A percentile compares a stretch with the other conserved stretches of the same genome.
Evolutionary conservation across 2,329 filamentous ascomycete species (phyloP).

Genomic region (Scopulariopsis brevicaulis): DNA sequence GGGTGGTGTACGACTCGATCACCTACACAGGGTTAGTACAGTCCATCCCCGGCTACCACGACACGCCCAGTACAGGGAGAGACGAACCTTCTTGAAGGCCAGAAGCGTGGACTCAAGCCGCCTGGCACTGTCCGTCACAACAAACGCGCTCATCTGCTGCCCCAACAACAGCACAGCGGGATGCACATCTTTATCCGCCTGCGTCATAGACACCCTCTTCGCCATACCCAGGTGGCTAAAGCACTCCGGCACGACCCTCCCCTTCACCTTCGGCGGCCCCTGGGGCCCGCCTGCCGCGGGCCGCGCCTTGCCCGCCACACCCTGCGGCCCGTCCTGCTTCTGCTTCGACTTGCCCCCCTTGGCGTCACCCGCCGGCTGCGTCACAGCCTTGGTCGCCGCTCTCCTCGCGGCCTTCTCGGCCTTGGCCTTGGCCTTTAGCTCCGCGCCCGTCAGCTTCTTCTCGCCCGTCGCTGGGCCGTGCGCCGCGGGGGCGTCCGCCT

Average conservation of each 20-base stretch:
- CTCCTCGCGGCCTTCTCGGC: slow-evolving; percentile 84
- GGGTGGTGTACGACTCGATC: slow-evolving; percentile 86
- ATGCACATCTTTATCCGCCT: slow-evolving; percentile 69
- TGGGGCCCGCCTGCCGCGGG: slow-evolving; percentile 14
- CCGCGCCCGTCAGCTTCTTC: slow-evolving; percentile 58
- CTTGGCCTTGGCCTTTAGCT: slow-evolving; percentile 81
- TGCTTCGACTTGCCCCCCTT: slow-evolving; percentile 35
- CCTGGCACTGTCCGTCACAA: slow-evolving; percentile 79
- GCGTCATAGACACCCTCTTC: slow-evolving; percentile 38
- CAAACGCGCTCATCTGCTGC: slow-evolving; percentile 81
- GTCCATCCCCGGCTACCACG: neutral
- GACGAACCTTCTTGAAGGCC: slow-evolving; percentile 70
- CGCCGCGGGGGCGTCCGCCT: neutral
- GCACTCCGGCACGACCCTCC: slow-evolving; percentile 53
- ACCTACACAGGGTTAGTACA: slow-evolving; percentile 40
- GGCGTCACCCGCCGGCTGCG: slow-evolving; percentile 26
- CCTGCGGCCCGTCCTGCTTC: slow-evolving; percentile 29
- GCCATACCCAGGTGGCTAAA: slow-evolving; percentile 77
- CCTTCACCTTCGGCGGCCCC: slow-evolving; percentile 31
- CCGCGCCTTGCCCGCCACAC: slow-evolving; percentile 6
- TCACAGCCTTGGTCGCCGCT: slow-evolving; percentile 55
- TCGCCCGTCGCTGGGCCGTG: slow-evolving; percentile 13
- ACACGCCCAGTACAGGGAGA: neutral
- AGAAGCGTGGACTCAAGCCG: slow-evolving; percentile 78
- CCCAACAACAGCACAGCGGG: slow-evolving; percentile 76